Base-by-base conservation (phyloP, 352 stramenopile species). In the Phytophthora sansomeana region DNA sequence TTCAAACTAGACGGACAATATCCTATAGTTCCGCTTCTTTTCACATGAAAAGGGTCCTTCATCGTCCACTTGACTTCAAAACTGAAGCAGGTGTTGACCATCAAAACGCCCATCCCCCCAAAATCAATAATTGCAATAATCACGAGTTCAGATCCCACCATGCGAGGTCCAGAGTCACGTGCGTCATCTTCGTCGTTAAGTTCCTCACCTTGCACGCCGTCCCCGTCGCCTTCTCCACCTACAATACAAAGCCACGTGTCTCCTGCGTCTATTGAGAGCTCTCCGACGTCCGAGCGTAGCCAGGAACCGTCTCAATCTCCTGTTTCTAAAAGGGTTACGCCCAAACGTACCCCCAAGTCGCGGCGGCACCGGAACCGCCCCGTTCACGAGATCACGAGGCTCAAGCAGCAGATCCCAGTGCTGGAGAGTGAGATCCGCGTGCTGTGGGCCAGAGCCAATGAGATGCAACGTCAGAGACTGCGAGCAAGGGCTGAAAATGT, bases 401-500 rank as follows among this genome's bases (percentile, higher is more conserved):
- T 63, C 44, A 57, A 63, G 44, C 56, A 57, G 17, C 58, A 65
- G 47, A 58, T 58, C 39, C 46, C 46, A 16, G 47, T 47, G 17
- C 39, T 65, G 36, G 58, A 65, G 36, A 44, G 30, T 32, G 47
- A 58, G 29, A 16, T 65, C 14, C 58, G 38, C 17, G 29, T 21
- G 11, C 19, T 65, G 9, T 58, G 46, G 58, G 47, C 36, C 29
- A 35, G 46, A 44, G n/a, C 46, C 16, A 16, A 52, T 13, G 29
- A 63, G 16, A 36, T 51, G 2, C 26, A 44, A 13, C 58, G 58
- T 16, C 19, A 29, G 1, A 3, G 9, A 10, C 26, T 65, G 5
- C 36, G 30, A 26, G 46, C 29, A 8, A 50, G 17, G 14, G 21
- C 47, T 3, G 58, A 65, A 6, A 65, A 65, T 32, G 28, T 38